Percentiles rank a stretch among this genome's conserved stretches.
These are phyloP conservation scores for Blastobotrys illinoisensis DNA, from an alignment of 1,139 yeast genomes.

Conservation along the genomic window DNA sequence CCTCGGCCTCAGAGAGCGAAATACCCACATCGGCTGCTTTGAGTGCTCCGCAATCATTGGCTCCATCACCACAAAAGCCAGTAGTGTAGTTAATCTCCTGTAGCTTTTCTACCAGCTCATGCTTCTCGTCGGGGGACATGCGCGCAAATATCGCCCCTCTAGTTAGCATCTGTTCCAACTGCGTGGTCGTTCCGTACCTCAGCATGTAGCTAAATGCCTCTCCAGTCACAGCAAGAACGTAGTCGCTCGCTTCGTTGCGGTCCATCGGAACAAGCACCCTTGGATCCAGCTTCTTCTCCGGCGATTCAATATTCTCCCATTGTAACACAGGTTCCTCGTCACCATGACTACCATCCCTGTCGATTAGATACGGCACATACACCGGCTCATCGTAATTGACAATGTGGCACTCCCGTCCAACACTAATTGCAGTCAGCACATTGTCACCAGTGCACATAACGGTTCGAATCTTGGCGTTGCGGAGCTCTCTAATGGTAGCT, in stretches of 20 bases:
- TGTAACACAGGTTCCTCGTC: constrained; percentile 18
- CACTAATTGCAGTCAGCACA: constrained; percentile 88
- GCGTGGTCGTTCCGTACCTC: constrained; percentile 33
- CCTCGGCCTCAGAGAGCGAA: constrained; percentile 94
- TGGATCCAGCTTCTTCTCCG: constrained; percentile 46
- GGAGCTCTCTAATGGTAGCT: constrained; percentile 52
- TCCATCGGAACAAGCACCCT: constrained; percentile 49
- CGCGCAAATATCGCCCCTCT: constrained; percentile 81
- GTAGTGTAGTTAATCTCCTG: constrained; percentile 85
- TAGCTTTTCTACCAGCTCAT: constrained; percentile 83
- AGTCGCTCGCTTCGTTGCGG: constrained; percentile 33
- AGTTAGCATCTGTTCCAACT: constrained; percentile 55
- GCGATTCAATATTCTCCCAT: constrained; percentile 39
- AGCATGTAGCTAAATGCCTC: constrained; percentile 78
- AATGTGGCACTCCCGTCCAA: constrained; percentile 77
- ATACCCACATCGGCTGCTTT: constrained; percentile 97
- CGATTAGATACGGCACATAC: constrained; percentile 60
- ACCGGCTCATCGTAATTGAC: constrained; percentile 45
- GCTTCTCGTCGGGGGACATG: constrained; percentile 98
- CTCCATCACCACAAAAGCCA: constrained; percentile 95
- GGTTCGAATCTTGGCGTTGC: constrained; percentile 68
- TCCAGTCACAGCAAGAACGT: constrained; percentile 82
- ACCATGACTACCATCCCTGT: constrained; percentile 14
- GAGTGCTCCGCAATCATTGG: constrained; percentile 92
- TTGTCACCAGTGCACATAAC: constrained; percentile 98